A percentile compares a stretch with the other conserved stretches of the same genome.
Evolutionary conservation across 768 basidiomycete species (phyloP).

Genomic region (Antrodiella citrinella): DNA sequence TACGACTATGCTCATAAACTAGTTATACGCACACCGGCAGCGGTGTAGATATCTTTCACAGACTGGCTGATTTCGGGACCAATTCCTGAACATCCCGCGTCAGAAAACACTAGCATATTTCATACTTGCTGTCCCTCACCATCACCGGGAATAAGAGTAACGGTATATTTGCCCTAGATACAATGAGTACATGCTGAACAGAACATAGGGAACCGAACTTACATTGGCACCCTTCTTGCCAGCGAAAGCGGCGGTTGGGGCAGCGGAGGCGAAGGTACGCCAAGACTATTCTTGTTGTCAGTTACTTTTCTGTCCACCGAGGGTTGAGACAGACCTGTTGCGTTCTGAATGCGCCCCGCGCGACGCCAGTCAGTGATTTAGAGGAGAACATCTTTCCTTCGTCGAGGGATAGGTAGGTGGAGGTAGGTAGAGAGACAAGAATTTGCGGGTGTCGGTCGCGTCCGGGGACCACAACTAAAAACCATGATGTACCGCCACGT

Average conservation of each 20-base stretch:
- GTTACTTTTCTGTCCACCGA: background rate
- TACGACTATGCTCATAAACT: too few species aligned
- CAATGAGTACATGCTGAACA: background rate
- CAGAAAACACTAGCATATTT: conserved; percentile 6
- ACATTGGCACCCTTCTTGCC: conserved; percentile 86
- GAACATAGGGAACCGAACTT: conserved; percentile 25
- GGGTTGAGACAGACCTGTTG: conserved; percentile 35
- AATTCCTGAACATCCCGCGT: conserved; percentile 54
- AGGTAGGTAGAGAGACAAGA: conserved; percentile 9
- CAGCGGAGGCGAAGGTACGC: conserved; percentile 60
- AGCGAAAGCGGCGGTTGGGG: conserved; percentile 85
- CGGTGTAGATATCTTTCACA: conserved; percentile 86
- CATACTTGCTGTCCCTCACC: conserved; percentile 39
- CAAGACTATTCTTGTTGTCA: conserved; percentile 29
- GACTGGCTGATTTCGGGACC: conserved; percentile 98
- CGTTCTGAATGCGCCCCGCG: conserved; percentile 41
- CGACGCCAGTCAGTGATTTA: conserved; percentile 47
- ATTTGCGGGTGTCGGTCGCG: conserved; percentile 9
- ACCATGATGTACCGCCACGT: conserved; percentile 6
- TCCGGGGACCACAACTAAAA: conserved; percentile 2
- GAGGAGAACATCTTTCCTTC: conserved; percentile 47
- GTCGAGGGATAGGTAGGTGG: conserved; percentile 17
- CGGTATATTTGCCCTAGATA: conserved; percentile 86
- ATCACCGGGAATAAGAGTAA: conserved; percentile 95
- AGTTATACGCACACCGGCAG: conserved; percentile 68